Evolutionary conservation across 2,329 filamentous ascomycete species (phyloP), one percentile per base, ranked within the genome.

Genomic region (Curvularia lunata): DNA sequence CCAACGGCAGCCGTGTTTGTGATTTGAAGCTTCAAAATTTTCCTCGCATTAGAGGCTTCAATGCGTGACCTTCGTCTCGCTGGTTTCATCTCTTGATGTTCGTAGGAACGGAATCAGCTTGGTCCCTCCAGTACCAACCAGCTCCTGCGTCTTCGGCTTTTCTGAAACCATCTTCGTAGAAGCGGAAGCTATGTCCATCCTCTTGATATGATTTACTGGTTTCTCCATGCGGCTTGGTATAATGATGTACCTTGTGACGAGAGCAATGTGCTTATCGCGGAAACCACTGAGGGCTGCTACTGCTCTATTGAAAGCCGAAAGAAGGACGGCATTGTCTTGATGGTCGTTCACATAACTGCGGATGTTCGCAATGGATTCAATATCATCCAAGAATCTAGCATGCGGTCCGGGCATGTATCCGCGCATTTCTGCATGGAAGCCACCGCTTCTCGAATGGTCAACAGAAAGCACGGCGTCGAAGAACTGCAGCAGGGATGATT

Each of bases 331-430:
- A 9, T 78, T 69, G 1, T 71, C 16, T 66, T 66, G 48, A 69
- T 71, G 58, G 60, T 52, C 71, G 47, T 78, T 68, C 2, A 80
- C 78, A 48, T 80, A 84, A 5, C 70, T 51, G 4, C 82, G 80
- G 27, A 85, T 75, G 43, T 82, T 82, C 7, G 80, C 75, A 13
- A 78, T 75, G 3, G 71, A 67, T 25, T 76, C 72, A n/a, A 85
- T 68, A 12, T 80, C 75, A 27, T 81, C 74, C 5, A 85, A 67
- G 62, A 85, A 84, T n/a, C 78, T 72, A 18, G 79, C 77, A 59
- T 85, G 83, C 4, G 80, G 77, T 0, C 80, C 80, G 2, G 83
- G 83, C 83, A 85, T 85, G 61, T 85, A 85, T 10, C 77, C 74
- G 8, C 82, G 77, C 82, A 85, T 84, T 65, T 84, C 81, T 66